Percentiles rank a stretch among this genome's conserved stretches.
Evolutionary conservation across 1,139 yeast species (phyloP).

Genomic region (Nakaseomyces delphensis): DNA sequence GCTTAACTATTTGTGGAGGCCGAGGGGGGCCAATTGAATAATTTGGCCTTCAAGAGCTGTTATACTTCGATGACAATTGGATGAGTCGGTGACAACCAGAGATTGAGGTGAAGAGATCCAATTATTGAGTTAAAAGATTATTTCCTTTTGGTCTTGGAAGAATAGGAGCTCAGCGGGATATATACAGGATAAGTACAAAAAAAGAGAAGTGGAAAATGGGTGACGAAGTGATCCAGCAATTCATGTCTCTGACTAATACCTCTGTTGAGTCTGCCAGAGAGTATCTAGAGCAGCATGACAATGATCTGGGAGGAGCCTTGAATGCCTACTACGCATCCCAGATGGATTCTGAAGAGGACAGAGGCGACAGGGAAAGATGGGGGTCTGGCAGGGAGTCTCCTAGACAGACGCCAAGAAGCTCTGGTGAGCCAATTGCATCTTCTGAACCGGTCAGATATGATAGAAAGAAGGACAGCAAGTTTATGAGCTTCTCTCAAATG

Average conservation of each 20-base stretch:
- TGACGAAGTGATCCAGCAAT: constrained; percentile 40
- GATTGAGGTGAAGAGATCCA: too few relatives aligned
- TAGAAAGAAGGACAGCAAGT: constrained; percentile 29
- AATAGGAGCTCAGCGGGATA: too few relatives aligned
- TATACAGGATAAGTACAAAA: not conserved
- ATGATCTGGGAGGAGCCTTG: constrained; percentile 28
- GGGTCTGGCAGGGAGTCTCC: constrained; percentile 4
- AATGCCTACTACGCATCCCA: constrained; percentile 29
- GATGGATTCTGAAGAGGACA: constrained; percentile 9
- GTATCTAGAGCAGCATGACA: constrained; percentile 35
- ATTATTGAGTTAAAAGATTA: too few relatives aligned
- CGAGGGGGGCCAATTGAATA: too few relatives aligned
- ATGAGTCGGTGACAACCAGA: too few relatives aligned
- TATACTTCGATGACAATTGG: too few relatives aligned
- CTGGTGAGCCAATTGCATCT: constrained; percentile 5
- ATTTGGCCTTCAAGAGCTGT: too few relatives aligned
- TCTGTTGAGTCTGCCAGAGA: constrained; percentile 39
- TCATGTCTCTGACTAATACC: constrained; percentile 42
- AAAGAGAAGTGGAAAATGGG: constrained; percentile 10
- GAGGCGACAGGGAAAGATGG: constrained; percentile 2
- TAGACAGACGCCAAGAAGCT: constrained; percentile 1
- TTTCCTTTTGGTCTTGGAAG: not conserved
- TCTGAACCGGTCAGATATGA: constrained; percentile 6
- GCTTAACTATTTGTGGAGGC: too few relatives aligned
- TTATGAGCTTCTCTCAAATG: constrained; percentile 47